Base-by-base conservation (phyloP, 2,329 filamentous ascomycete species). In the Aspergillus unguis region DNA sequence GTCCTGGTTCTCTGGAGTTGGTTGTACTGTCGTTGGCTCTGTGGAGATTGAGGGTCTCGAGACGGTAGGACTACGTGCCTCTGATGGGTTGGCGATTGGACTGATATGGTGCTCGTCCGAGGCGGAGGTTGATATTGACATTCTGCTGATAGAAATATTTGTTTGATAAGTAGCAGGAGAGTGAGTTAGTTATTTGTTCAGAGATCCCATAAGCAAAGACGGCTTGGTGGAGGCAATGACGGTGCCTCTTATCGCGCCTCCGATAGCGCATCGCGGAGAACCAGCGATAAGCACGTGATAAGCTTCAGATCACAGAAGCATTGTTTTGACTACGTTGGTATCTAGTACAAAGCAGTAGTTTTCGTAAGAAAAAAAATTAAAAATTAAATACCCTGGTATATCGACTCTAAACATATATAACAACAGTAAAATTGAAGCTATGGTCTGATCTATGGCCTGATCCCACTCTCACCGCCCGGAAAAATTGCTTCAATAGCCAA, bases 21-120 rank as follows among this genome's bases (percentile, higher is more conserved):
- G 50, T 47, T 63, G 64, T 54, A 59, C 58, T 11, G 27, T 76
- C 28, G 35, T 25, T 11, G 38, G 26, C 23, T 11, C 23, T 33
- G 31, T 36, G 28, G 31, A 25, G 43, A 5, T 23, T 7, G 43
- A 10, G 26, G 33, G 25, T 43, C 31, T 31, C 31, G 10, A 27
- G 31, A 35, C 28, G 26, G 29, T 17, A 23, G 28, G 7, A 9
- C 26, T 9, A 10, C 17, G 26, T 8, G 8, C 10, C 9, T n/a
- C 9, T 27, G 9, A 32, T 26, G 40, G 27, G 28, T 36, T 43
- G 45, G 17, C 17, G 17, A 25, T 35, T n/a, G 40, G 36, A 36
- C 33, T 46, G 46, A 45, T 26, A 50, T 46, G 42, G 38, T 36
- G 44, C 42, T 50, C 29, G 36, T 50, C 27, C 32, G 25, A 9